A percentile compares a stretch with the other conserved stretches of the same genome.
Conservation (phyloP, 768 basidiomycete genomes). For the Collybia sordida region DNA sequence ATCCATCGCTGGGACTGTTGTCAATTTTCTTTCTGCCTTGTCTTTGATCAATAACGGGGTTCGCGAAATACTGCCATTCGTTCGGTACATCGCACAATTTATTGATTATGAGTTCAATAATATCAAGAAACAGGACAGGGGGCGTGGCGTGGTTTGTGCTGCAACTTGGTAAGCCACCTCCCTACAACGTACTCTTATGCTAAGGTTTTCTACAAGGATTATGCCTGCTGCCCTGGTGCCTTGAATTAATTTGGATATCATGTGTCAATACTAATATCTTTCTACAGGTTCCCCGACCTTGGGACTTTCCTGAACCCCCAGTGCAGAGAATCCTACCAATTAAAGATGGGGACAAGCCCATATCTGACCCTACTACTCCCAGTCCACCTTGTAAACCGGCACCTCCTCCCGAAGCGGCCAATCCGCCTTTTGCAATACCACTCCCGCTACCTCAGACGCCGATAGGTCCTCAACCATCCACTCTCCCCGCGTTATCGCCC, state of each 20-base stretch:
- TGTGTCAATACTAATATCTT: neutral
- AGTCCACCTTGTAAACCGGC: neutral
- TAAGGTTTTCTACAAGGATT: constrained; percentile 44
- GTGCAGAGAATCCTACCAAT: constrained; percentile 1
- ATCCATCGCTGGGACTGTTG: constrained; percentile 58
- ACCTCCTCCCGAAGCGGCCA: neutral
- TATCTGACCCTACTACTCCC: constrained; percentile 5
- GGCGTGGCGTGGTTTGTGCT: constrained; percentile 82
- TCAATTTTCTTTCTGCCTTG: constrained; percentile 77
- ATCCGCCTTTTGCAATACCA: too few species aligned
- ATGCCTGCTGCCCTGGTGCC: constrained; percentile 72
- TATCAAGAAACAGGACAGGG: constrained; percentile 63
- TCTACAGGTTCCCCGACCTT: constrained; percentile 64
- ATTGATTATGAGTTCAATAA: constrained; percentile 71
- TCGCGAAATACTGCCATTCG: constrained; percentile 80
- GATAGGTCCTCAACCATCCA: too few species aligned
- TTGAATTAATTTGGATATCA: neutral
- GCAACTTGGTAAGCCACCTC: constrained; percentile 70
- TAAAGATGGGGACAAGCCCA: too few species aligned
- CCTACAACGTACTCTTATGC: neutral
- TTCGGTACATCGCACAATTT: constrained; percentile 81
- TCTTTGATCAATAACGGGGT: constrained; percentile 71
- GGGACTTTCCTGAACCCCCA: constrained; percentile 65
- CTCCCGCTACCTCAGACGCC: too few species aligned
- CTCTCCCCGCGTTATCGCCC: too few species aligned